These are phyloP conservation scores for Lodderomyces metapsilosis DNA, from an alignment of 1,139 yeast species.

Conservation along the genomic window DNA sequence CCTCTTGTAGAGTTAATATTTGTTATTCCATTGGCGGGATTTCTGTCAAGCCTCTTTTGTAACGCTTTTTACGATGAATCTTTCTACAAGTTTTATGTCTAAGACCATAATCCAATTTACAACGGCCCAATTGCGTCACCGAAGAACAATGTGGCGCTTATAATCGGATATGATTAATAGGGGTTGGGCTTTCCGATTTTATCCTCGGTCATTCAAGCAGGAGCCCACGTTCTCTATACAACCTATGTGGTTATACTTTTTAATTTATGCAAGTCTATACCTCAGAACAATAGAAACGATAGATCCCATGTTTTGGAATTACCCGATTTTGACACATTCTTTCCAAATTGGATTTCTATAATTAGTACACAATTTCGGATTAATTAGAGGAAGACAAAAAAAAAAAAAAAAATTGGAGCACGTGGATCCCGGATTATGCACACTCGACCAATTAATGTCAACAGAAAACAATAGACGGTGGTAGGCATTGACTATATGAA, in stretches of 20 bases:
- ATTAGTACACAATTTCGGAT: background rate
- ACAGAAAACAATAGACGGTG: background rate
- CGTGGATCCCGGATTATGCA: background rate
- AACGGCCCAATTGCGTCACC: too few species aligned
- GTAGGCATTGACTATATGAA: background rate
- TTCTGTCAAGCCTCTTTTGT: too few species aligned
- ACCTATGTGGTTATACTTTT: background rate
- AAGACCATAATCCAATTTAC: too few species aligned
- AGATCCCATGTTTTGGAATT: background rate
- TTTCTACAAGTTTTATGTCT: too few species aligned
- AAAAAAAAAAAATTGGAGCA: background rate
- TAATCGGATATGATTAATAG: too few species aligned
- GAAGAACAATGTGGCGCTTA: too few species aligned
- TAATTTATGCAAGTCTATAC: slow-evolving; percentile 3
- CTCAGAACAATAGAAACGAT: too few species aligned
- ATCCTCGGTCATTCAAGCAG: too few species aligned
- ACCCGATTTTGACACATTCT: background rate
- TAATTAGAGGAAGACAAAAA: background rate
- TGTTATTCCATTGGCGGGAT: too few species aligned
- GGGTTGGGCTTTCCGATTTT: too few species aligned
- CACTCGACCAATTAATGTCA: too few species aligned
- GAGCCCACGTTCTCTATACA: background rate
- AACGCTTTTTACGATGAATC: too few species aligned
- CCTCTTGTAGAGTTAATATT: background rate
- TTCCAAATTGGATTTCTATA: background rate